Evolutionary conservation across 129 eudicot species (phyloP), one percentile per base, ranked within the genome.

Genomic region (Escallonia rubra): DNA sequence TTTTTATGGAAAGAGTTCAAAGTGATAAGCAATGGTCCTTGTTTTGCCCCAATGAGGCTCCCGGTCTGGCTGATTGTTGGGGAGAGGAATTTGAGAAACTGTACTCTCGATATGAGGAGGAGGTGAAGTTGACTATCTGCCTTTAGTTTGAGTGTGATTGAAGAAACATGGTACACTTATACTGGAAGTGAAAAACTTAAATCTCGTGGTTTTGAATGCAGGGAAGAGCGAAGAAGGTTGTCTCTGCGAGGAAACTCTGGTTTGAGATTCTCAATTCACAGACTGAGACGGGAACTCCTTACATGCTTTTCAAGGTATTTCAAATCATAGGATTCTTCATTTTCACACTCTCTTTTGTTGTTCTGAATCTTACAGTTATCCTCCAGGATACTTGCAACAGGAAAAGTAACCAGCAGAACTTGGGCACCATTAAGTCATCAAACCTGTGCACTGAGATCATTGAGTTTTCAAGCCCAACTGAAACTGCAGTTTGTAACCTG

Each of bases 41-140:
- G 76, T 86, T 86, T 68, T 86, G 94, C 59, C 94, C 94, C 9
- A 86, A 51, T 69, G 94, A 86, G 71, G 73, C 89, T 72, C 94
- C 94, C 15, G 94, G 94, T 2, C 59, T 86, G 69, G 94, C 86
- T 57, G 94, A 86, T 80, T 77, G 84, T 10, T 86, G 89, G 94
- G 89, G 89, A 43, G 66, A 77, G 65, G 86, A 86, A 43, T 86
- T 86, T 78, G 82, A 80, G 66, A 62, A 66, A 38, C 65, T 86
- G 52, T 86, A 83, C 63, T 70, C 72, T n/a, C 63, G 78, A 53
- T 80, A 83, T 65, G 94, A 86, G 66, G 79, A 52, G 72, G 75
- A 69, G 86, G 94, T 83, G 72, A 16, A 14, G 6, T 41, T 15
- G 8, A 57, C 42, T 41, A 41, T 40, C 50, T 59, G 43, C 10